phyloP scores from a whole-genome alignment of 805 yeast species.

The Cyberlindnera mycetangii region DNA sequence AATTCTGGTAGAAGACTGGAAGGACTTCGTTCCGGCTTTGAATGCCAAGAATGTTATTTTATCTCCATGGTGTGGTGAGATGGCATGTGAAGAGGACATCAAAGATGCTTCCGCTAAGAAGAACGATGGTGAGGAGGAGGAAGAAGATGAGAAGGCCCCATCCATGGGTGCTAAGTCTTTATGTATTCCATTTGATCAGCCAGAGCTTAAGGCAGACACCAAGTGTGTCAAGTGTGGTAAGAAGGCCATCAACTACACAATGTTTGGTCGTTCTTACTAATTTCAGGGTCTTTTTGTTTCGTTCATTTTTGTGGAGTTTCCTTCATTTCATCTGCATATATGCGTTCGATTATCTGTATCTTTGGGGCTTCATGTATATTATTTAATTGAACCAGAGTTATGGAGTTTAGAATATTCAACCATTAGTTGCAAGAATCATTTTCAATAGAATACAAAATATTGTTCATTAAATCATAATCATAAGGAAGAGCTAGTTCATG shows the following conservation, averaged over 20 bases:
- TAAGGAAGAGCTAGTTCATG: too few species aligned
- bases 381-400: slow-evolving; percentile 2
- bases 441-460: background rate
- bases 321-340: background rate
- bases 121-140: slow-evolving; percentile 83
- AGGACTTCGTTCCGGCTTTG: slow-evolving; percentile 88
- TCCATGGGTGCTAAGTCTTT: slow-evolving; percentile 99
- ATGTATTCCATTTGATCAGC: slow-evolving; percentile 95
- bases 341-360: background rate
- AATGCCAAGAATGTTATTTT: slow-evolving; percentile 87
- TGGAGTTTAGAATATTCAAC: background rate
- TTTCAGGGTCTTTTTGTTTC: background rate
- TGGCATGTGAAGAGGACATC: slow-evolving; percentile 94
- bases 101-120: slow-evolving; percentile 81
- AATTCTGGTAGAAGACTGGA: slow-evolving; percentile 78
- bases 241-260: slow-evolving; percentile 76
- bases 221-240: slow-evolving; percentile 85
- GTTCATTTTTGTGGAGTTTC: background rate
- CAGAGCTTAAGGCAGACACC: slow-evolving; percentile 70
- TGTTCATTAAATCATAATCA: background rate
- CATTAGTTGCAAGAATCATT: too few species aligned
- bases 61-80: slow-evolving; percentile 97
- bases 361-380: slow-evolving; percentile 4
- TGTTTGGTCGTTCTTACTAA: slow-evolving; percentile 96
- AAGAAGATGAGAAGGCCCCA: slow-evolving; percentile 93